phyloP scores from a whole-genome alignment of 805 yeast species.

The Clavispora phyllophila region DNA sequence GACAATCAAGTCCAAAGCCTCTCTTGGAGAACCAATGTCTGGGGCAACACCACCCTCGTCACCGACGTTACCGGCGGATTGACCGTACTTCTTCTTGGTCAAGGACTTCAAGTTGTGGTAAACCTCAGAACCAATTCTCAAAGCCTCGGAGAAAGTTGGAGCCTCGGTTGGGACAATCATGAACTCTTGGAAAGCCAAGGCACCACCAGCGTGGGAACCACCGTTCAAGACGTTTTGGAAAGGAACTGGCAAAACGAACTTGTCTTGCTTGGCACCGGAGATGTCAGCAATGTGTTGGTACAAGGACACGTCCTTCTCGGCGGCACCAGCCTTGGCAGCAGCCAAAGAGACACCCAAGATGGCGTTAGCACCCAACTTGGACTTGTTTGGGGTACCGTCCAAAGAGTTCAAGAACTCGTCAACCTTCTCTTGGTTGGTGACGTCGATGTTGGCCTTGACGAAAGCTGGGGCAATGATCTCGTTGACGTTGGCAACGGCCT shows the following conservation, averaged over 20 bases:
- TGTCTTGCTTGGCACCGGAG: slow-evolving; percentile 65
- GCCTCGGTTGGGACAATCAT: slow-evolving; percentile 98
- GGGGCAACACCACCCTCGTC: slow-evolving; percentile 99
- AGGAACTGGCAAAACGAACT: slow-evolving; percentile 97
- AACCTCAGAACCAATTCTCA: slow-evolving; percentile 96
- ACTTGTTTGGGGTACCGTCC: slow-evolving; percentile 97
- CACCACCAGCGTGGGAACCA: slow-evolving; percentile 99
- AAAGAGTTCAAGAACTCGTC: slow-evolving; percentile 81
- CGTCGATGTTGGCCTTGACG: slow-evolving; percentile 72
- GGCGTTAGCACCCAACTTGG: slow-evolving; percentile 98
- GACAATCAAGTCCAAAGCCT: slow-evolving; percentile 92
- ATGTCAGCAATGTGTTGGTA: slow-evolving; percentile 86
- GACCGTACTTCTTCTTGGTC: slow-evolving; percentile 94
- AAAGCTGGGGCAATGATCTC: slow-evolving; percentile 92
- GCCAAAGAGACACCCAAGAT: slow-evolving; percentile 97
- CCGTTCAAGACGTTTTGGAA: slow-evolving; percentile 99
- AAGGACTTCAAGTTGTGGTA: slow-evolving; percentile 93
- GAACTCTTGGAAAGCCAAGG: slow-evolving; percentile 98
- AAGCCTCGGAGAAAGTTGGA: slow-evolving; percentile 85
- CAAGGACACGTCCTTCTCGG: slow-evolving; percentile 88
- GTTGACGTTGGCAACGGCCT: slow-evolving; percentile 96
- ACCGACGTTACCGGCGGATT: slow-evolving; percentile 99
- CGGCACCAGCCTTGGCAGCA: slow-evolving; percentile 97
- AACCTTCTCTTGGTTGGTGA: slow-evolving; percentile 78
- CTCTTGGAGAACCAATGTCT: slow-evolving; percentile 89